Base-by-base conservation (phyloP, 192 early-diverging fungal genomes). In the Coemansia sp. region DNA sequence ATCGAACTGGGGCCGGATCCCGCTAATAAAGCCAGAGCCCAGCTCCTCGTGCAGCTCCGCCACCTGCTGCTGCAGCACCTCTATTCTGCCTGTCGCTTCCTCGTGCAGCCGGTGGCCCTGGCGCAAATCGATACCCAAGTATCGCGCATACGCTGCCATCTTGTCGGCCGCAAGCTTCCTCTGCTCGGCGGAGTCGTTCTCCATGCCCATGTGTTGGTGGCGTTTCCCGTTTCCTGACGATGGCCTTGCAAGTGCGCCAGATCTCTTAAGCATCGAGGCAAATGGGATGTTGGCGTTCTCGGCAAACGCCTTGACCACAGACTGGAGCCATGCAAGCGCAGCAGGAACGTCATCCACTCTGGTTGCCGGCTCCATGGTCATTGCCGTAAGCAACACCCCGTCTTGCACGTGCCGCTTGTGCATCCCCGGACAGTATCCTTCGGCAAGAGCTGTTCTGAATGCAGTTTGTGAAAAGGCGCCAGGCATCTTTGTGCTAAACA, bases 401-500 rank as follows among this genome's bases (percentile, higher is more conserved):
- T 95, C 93, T 41, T 88, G 87, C 64, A 92, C 85, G 63, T 91
- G 88, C 55, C 49, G 62, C 86, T 90, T 60, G 14, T 87, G 89
- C 5, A 96, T 73, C 7, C 72, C 81, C n/a, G n/a, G n/a, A 60
- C 23, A 7, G 23, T 60, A 84, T 77, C 63, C 81, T 68, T 46
- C 89, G 62, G 30, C 83, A 72, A 69, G 86, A 69, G 46, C 83
- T 81, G 36, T 90, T 80, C 78, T 92, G 87, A 66, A 88, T 73
- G 88, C 85, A 12, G 87, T 87, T 65, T 92, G 89, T 23, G 89
- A 87, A 70, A 96, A 92, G 39, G 94, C 93, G 78, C 92, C 95
- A 51, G 96, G 94, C 92, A 98, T 94, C 87, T 98, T 98, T 66
- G 85, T 77, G 75, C 85, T 85, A 49, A 98, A 88, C 84, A 98